A percentile compares a stretch with the other conserved stretches of the same genome.
These are phyloP conservation scores for Pseudogymnoascus sp. DNA, from an alignment of 2,329 filamentous ascomycete genomes.

Conservation along the genomic window DNA sequence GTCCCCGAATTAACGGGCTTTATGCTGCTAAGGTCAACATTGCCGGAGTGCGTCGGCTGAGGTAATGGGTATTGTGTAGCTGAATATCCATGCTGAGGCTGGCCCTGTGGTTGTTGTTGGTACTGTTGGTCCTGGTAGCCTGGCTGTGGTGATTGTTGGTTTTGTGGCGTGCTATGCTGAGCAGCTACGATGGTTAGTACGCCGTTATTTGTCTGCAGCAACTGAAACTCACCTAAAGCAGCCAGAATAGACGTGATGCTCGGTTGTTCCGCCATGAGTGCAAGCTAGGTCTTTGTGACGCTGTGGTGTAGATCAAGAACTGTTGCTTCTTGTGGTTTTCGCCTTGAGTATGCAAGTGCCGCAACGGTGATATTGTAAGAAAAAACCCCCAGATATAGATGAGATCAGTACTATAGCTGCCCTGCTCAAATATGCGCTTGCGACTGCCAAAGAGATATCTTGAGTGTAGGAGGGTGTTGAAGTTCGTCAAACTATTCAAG, in stretches of 20 bases:
- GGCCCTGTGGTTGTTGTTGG: constrained; percentile 35
- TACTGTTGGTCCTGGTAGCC: constrained; percentile 21
- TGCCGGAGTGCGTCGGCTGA: constrained; percentile 61
- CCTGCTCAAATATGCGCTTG: neutral
- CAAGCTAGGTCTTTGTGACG: neutral
- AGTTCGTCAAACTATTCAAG: neutral
- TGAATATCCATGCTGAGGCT: constrained; percentile 33
- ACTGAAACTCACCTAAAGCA: constrained; percentile 34
- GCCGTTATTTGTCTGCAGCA: neutral
- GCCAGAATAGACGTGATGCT: constrained; percentile 44
- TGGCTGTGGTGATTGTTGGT: constrained; percentile 31
- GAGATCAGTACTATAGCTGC: neutral
- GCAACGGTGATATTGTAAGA: neutral
- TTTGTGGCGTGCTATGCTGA: constrained; percentile 22
- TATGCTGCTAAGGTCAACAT: constrained; percentile 70
- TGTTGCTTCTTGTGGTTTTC: neutral
- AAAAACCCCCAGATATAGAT: neutral
- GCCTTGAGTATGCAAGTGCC: neutral
- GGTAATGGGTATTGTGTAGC: constrained; percentile 32
- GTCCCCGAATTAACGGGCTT: constrained; percentile 73
- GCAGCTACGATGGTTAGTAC: constrained; percentile 9
- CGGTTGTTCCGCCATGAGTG: constrained; percentile 35
- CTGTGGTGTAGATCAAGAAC: neutral
- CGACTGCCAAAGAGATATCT: neutral
- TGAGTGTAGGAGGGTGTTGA: neutral